Evolutionary conservation across 2,329 filamentous ascomycete genomes (phyloP).

Genomic region (Harringtonia aguacate): DNA sequence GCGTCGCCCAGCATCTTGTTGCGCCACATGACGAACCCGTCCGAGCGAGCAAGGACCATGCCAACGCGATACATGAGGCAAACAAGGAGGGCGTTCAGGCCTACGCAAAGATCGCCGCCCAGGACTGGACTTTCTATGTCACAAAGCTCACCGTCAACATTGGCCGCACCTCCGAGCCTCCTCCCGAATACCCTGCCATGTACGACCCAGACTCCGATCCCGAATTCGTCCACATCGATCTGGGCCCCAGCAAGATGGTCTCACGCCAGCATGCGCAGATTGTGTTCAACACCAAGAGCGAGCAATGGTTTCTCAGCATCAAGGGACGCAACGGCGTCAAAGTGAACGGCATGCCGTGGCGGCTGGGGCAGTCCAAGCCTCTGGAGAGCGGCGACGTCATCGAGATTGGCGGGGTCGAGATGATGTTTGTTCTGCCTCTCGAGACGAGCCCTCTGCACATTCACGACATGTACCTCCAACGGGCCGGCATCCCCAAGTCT

Average conservation of each 20-base stretch:
- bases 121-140: slow-evolving; percentile 78
- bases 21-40: slow-evolving; percentile 33
- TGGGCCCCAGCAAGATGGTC: slow-evolving; percentile 74
- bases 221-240: slow-evolving; percentile 67
- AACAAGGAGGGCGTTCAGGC: slow-evolving; percentile 56
- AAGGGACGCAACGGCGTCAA: slow-evolving; percentile 88
- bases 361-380: slow-evolving; percentile 52
- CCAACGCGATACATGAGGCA: slow-evolving; percentile 52
- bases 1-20: slow-evolving; percentile 41
- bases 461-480: slow-evolving; percentile 57
- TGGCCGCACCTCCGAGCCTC: slow-evolving; percentile 53
- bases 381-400: slow-evolving; percentile 83
- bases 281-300: slow-evolving; percentile 55
- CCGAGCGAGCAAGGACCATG: slow-evolving; percentile 50
- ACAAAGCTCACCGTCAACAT: slow-evolving; percentile 67
- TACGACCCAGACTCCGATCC: slow-evolving; percentile 34
- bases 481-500: slow-evolving; percentile 42
- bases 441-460: slow-evolving; percentile 57
- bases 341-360: slow-evolving; percentile 63
- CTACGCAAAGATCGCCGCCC: slow-evolving; percentile 72
- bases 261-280: slow-evolving; percentile 69
- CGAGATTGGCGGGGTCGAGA: slow-evolving; percentile 85
- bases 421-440: slow-evolving; percentile 95
- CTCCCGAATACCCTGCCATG: slow-evolving; percentile 21
- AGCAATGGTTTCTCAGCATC: slow-evolving; percentile 74